Conservation (phyloP, 768 basidiomycete genomes). For the Boletus vermiculosoides region DNA sequence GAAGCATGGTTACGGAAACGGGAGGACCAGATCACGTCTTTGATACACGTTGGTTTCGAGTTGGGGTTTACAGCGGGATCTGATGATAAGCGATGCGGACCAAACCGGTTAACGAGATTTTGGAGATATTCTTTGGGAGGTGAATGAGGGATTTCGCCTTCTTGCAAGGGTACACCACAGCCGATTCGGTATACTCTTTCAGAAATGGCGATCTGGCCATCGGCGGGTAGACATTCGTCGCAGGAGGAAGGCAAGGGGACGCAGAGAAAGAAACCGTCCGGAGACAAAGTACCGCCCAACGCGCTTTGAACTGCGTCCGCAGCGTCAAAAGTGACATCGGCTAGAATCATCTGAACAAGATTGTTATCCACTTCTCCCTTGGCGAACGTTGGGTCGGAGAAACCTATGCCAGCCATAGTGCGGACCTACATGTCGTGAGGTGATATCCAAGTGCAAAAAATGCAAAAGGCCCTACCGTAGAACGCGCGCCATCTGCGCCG, state of each 20-base stretch:
- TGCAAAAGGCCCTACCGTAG: conserved; percentile 35
- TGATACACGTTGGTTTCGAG: conserved; percentile 33
- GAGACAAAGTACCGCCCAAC: conserved; percentile 26
- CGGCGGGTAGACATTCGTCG: conserved; percentile 16
- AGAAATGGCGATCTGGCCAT: conserved; percentile 6
- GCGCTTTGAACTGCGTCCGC: background rate
- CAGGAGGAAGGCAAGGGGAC: conserved; percentile 37
- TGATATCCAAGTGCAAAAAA: background rate
- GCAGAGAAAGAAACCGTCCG: conserved; percentile 36
- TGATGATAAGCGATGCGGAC: conserved; percentile 31
- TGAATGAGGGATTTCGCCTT: conserved; percentile 36
- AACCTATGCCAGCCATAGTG: conserved; percentile 39
- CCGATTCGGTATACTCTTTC: conserved; percentile 40
- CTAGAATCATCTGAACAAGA: conserved; percentile 43
- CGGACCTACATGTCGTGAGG: conserved; percentile 38
- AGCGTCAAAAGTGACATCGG: conserved; percentile 42
- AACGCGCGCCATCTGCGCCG: conserved; percentile 52
- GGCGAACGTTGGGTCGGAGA: conserved; percentile 42
- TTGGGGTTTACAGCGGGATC: conserved; percentile 34
- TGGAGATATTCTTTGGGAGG: conserved; percentile 46
- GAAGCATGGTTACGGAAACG: conserved; percentile 46
- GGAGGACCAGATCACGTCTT: conserved; percentile 38
- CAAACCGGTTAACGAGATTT: conserved; percentile 40
- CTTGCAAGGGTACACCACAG: conserved; percentile 36
- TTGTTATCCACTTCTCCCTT: conserved; percentile 25